These are phyloP conservation scores for Polyporus tsugae DNA, from an alignment of 1,284 basidiomycete species.

Conservation along the genomic window DNA sequence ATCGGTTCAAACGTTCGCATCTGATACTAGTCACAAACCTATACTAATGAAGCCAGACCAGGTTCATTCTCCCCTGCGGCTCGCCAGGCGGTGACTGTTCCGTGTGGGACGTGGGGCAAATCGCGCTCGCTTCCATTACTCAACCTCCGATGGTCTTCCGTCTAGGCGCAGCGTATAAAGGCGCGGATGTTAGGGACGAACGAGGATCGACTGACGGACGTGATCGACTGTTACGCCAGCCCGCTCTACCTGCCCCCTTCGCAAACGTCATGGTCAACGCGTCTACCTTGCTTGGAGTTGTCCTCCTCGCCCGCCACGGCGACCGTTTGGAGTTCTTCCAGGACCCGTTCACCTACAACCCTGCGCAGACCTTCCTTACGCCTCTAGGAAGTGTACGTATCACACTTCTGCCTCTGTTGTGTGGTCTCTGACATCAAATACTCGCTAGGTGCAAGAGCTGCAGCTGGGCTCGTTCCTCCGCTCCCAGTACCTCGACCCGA, in stretches of 20 bases:
- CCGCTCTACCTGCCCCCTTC: background rate
- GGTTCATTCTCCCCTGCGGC: background rate
- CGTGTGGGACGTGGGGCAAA: background rate
- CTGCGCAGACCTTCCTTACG: conserved; percentile 44
- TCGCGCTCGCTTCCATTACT: background rate
- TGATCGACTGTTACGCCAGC: background rate
- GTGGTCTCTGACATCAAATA: conserved; percentile 41
- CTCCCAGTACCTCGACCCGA: conserved; percentile 46
- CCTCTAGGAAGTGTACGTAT: conserved; percentile 27
- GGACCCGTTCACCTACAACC: conserved; percentile 46
- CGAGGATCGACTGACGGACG: background rate
- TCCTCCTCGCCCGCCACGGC: conserved; percentile 55
- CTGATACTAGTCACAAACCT: background rate
- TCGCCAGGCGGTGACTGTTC: background rate
- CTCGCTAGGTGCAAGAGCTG: conserved; percentile 45
- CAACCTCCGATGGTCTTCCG: background rate
- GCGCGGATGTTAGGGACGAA: background rate
- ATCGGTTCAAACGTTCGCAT: background rate
- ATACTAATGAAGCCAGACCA: background rate
- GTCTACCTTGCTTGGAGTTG: conserved; percentile 43
- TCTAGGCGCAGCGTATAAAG: background rate
- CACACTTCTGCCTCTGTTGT: conserved; percentile 38
- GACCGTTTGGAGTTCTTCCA: conserved; percentile 52
- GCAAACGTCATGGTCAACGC: conserved; percentile 20
- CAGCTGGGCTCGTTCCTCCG: conserved; percentile 50